Evolutionary conservation across 176 grass and related monocot species (phyloP), one percentile per base, ranked within the genome.

Genomic region (Musa troglodytarum): DNA sequence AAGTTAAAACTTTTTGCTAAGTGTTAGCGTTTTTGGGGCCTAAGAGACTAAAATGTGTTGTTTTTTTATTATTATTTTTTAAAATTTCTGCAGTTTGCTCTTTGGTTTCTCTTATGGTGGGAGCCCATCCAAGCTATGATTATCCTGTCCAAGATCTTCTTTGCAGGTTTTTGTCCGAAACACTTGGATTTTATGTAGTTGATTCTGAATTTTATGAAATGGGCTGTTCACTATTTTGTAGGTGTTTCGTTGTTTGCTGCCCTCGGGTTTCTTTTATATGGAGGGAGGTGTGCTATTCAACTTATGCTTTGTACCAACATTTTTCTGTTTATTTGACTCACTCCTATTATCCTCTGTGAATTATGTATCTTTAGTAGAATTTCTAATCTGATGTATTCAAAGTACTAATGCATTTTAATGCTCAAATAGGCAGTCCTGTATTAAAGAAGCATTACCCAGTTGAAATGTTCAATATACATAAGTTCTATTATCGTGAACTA

Each of bases 181-280:
- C 2, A 3, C 16, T 71, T 50, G 16, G 15, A 52, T 52, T 51
- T n/a, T n/a, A 16, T 71, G 12, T 52, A 52, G n/a, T 71, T 51
- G 34, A 7, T 21, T 50, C 1, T 52, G 43, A 50, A 43, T 52
- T 51, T 52, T 26, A 49, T 20, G 3, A 49, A 71, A 21, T 21
- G 2, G 15, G 57, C 1, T 34, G 15, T 10, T 21, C 53, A 21
- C 52, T 20, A 14, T 51, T 51, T 52, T 50, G 43, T 10, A 71
- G 68, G 68, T 52, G 68, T 71, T 52, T 71, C 68, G 53, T 52
- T 71, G 17, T 52, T 71, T 52, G 68, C 68, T 71, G 43, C 68
- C 49, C 43, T 71, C 22, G 68, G 68, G n/a, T 71, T 71, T 71
- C 68, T 71, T 71, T 11, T 71, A 11, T 71, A 71, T 52, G 68